phyloP scores from a whole-genome alignment of 106 monocot genomes.

The Dendrobium catenatum region DNA sequence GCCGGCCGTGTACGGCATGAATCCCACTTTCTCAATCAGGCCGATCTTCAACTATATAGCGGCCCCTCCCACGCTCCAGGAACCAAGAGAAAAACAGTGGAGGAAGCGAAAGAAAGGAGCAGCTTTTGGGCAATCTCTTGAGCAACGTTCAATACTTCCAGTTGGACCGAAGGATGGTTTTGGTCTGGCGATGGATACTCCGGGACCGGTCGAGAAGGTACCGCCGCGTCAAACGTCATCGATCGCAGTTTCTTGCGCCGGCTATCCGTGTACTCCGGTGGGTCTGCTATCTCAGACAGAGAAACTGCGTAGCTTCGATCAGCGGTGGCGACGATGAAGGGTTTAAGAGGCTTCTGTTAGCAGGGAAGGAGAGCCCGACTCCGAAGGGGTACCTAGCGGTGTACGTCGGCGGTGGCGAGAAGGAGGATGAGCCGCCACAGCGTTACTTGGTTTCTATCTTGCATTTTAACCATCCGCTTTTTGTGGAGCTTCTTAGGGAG shows the following conservation, averaged over 20 bases:
- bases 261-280: background rate
- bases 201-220: background rate
- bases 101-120: background rate
- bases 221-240: background rate
- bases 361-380: background rate
- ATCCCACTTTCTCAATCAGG: background rate
- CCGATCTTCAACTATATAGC: no score
- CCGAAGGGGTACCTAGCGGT: conserved; percentile 1
- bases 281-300: background rate
- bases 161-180: background rate
- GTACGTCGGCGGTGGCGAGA: background rate
- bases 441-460: conserved; percentile 12
- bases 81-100: background rate
- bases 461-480: conserved; percentile 12
- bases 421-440: conserved; percentile 3
- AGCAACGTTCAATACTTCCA: background rate
- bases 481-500: conserved; percentile 13
- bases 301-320: background rate
- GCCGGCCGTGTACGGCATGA: background rate
- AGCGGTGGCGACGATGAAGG: background rate
- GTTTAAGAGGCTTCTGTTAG: background rate
- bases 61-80: background rate
- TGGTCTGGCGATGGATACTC: background rate
- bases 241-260: background rate
- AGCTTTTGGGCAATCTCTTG: background rate